Base-by-base conservation (phyloP, 768 basidiomycete genomes). In the Nidularia pulvinata region DNA sequence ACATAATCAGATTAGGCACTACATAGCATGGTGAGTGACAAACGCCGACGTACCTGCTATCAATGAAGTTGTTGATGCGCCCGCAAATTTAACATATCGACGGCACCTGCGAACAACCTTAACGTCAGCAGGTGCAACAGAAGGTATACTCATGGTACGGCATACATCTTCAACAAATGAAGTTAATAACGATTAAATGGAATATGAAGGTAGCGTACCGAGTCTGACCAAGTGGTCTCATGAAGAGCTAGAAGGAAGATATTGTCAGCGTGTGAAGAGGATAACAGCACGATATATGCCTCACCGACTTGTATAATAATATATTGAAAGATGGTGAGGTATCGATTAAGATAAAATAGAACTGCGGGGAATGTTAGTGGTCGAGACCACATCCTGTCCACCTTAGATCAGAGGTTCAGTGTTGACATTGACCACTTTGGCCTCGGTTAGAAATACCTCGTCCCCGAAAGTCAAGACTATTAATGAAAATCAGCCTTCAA, bases 301-400 rank as follows among this genome's bases (percentile, higher is more conserved):
- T 50, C 46, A 59, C 61, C 59, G 33, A 62, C 63, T 59, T 60
- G 61, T 14, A 64, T 60, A 3, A 64, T 51, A 34, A 64, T 63
- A 33, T 56, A 63, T 57, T 63, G 62, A 9, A 59, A 51, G 52
- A 58, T 60, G 11, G 62, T 63, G 32, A 63, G 54, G 52, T 63
- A 63, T 6, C 62, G 60, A 46, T 63, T 63, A 49, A 61, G 46
- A 54, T 56, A 58, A 44, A 61, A 63, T 4, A 63, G 39, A 7
- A 63, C 46, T 10, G 55, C 56, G 7, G 62, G 55, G 50, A 59
- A 53, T 11, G 58, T 59, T 33, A 63, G 61, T 13, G 56, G 58
- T 19, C 55, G 56, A 13, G 51, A 55, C 62, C 62, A 63, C 42
- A 63, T 63, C 35, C 58, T 59, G 7, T 63, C 58, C 11, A 63